These are phyloP conservation scores for Candida ascalaphidarum DNA, from an alignment of 805 yeast species.

Conservation along the genomic window DNA sequence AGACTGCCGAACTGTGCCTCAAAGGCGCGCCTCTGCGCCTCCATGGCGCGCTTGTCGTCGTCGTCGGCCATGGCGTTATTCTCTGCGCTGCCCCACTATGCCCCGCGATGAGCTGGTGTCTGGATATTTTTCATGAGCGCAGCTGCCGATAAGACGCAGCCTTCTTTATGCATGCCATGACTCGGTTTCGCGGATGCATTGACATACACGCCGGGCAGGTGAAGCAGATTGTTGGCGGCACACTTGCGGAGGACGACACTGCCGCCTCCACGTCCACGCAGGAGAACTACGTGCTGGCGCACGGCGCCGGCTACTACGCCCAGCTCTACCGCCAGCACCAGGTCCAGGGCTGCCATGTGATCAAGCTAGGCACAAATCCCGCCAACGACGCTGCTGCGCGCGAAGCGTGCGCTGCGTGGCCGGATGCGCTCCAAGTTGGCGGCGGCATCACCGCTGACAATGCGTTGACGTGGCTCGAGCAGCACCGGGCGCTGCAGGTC, in stretches of 20 bases:
- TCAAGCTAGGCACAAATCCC: slow-evolving; percentile 72
- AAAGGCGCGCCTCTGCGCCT: slow-evolving; percentile 48
- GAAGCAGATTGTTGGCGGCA: slow-evolving; percentile 95
- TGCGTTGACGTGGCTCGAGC: slow-evolving; percentile 69
- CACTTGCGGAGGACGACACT: slow-evolving; percentile 50
- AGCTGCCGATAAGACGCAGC: too few species aligned
- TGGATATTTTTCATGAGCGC: too few species aligned
- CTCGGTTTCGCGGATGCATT: slow-evolving; percentile 86
- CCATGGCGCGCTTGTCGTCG: slow-evolving; percentile 30
- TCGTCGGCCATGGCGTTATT: slow-evolving; percentile 18
- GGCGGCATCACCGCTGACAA: slow-evolving; percentile 81
- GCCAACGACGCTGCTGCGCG: slow-evolving; percentile 78
- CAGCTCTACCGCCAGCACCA: slow-evolving; percentile 49
- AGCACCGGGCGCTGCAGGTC: slow-evolving; percentile 70
- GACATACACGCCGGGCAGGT: slow-evolving; percentile 94
- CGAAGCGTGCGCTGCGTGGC: slow-evolving; percentile 71
- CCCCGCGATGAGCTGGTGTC: too few species aligned
- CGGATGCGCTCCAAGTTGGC: slow-evolving; percentile 70
- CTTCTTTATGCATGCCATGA: too few species aligned
- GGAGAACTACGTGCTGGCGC: slow-evolving; percentile 67
- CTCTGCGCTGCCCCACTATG: too few species aligned
- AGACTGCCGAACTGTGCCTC: slow-evolving; percentile 58
- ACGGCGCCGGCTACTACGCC: slow-evolving; percentile 72
- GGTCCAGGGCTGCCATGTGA: slow-evolving; percentile 81
- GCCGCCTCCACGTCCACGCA: slow-evolving; percentile 19